These are phyloP conservation scores for Leccinum disarticulatum DNA, from an alignment of 768 basidiomycete species.

Conservation along the genomic window DNA sequence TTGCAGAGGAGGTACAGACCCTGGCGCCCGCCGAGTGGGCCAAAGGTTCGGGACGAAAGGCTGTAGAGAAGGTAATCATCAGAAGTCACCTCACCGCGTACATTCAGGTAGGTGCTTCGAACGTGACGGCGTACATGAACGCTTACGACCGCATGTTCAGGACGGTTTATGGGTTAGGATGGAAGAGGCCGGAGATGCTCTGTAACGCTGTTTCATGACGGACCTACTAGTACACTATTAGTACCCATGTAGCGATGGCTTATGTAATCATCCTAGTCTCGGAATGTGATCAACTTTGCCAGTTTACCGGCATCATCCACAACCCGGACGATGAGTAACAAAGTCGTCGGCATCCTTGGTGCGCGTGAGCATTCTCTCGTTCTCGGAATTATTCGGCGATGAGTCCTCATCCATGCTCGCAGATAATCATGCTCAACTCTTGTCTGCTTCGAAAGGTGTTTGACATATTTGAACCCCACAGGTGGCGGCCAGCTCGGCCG, in stretches of 20 bases:
- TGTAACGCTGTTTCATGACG: not conserved
- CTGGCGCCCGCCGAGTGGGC: conserved; percentile 49
- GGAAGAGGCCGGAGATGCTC: conserved; percentile 12
- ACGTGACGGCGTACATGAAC: not conserved
- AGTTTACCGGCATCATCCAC: not conserved
- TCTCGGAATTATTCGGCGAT: not conserved
- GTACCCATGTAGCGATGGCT: not conserved
- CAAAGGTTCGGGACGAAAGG: conserved; percentile 34
- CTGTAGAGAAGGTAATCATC: conserved; percentile 46
- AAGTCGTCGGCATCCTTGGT: conserved; percentile 32
- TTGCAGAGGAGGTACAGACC: conserved; percentile 47
- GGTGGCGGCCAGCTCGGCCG: conserved; percentile 97
- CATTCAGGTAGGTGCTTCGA: conserved; percentile 36
- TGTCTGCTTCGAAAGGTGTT: not conserved
- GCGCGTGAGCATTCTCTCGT: conserved; percentile 21
- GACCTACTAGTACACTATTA: too few species aligned
- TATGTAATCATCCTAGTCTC: not conserved
- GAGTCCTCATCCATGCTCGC: conserved; percentile 7
- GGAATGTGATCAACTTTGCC: not conserved
- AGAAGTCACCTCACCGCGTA: conserved; percentile 56
- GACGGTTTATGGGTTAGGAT: conserved; percentile 31
- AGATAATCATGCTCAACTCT: conserved; percentile 11
- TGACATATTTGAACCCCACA: conserved; percentile 30
- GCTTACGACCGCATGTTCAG: conserved; percentile 8
- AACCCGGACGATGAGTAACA: conserved; percentile 21